Evolutionary conservation across 2,329 filamentous ascomycete genomes (phyloP).

Genomic region (Sclerotinia minor): DNA sequence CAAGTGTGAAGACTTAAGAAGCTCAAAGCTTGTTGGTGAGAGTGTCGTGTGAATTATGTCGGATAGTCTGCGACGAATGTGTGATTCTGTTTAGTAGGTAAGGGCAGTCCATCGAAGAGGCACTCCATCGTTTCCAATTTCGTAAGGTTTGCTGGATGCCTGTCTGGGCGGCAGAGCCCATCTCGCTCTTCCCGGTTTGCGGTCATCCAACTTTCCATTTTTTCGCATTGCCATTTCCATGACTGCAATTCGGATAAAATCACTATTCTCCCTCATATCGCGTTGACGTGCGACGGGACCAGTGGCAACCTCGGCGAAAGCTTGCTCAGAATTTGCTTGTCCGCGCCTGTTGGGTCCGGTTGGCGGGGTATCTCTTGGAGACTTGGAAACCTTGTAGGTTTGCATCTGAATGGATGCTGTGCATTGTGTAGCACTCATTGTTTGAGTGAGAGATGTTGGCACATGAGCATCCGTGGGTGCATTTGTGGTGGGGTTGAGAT

Average conservation of each 20-base stretch:
- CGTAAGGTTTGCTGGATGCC: slow-evolving; percentile 53
- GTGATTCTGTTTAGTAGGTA: slow-evolving; percentile 27
- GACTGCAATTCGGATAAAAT: slow-evolving; percentile 70
- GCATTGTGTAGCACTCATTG: slow-evolving; percentile 48
- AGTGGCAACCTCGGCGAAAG: slow-evolving; percentile 42
- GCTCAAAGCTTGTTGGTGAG: not conserved
- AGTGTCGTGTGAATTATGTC: not conserved
- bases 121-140: slow-evolving; percentile 58
- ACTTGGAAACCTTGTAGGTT: slow-evolving; percentile 55
- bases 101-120: slow-evolving; percentile 58
- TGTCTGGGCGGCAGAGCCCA: slow-evolving; percentile 68
- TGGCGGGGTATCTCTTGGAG: slow-evolving; percentile 44
- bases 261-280: slow-evolving; percentile 68
- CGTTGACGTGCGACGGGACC: slow-evolving; percentile 57
- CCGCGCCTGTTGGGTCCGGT: slow-evolving; percentile 39
- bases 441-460: slow-evolving; percentile 42
- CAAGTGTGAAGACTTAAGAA: slow-evolving; percentile 1
- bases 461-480: slow-evolving; percentile 48
- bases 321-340: slow-evolving; percentile 36
- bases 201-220: slow-evolving; percentile 64
- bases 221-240: slow-evolving; percentile 73
- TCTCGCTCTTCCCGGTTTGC: slow-evolving; percentile 65
- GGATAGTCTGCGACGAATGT: not conserved
- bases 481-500: slow-evolving; percentile 63
- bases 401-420: slow-evolving; percentile 72